Percentiles rank a stretch among this genome's conserved stretches.
phyloP scores from a whole-genome alignment of 75 land plant species.

The Gnetum montanum region DNA sequence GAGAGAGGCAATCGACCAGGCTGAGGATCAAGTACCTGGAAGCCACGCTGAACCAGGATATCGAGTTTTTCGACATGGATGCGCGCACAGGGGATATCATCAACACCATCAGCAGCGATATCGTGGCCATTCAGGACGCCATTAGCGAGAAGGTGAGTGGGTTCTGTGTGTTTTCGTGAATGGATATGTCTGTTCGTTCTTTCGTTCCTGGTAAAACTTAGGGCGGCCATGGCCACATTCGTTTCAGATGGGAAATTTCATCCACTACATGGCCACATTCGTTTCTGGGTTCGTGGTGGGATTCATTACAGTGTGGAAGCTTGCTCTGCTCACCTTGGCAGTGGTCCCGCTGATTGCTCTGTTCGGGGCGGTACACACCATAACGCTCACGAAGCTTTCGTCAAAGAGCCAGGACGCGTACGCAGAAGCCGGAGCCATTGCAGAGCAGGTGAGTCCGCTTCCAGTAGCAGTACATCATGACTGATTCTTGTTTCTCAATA shows the following conservation, averaged over 20 bases:
- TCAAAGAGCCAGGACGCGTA: conserved; percentile 37
- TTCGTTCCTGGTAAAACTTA: background rate
- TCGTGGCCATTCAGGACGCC: conserved; percentile 84
- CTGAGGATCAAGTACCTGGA: conserved; percentile 74
- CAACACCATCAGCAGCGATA: conserved; percentile 67
- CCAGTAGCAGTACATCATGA: background rate
- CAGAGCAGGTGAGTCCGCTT: conserved; percentile 30
- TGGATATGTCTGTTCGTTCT: background rate
- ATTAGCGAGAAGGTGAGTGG: conserved; percentile 84
- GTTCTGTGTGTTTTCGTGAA: background rate
- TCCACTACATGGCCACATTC: conserved; percentile 57
- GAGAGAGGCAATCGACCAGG: conserved; percentile 83
- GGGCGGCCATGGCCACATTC: background rate
- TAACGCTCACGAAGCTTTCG: conserved; percentile 25
- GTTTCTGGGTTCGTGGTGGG: conserved; percentile 53
- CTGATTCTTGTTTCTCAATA: background rate
- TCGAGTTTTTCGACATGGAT: conserved; percentile 79
- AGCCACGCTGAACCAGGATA: conserved; percentile 77
- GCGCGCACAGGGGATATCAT: conserved; percentile 74
- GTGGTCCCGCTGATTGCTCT: conserved; percentile 51
- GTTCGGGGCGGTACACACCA: conserved; percentile 36
- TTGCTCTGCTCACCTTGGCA: conserved; percentile 54
- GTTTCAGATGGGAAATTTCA: conserved; percentile 40
- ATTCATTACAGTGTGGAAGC: conserved; percentile 45
- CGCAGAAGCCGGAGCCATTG: conserved; percentile 39